These are phyloP conservation scores for Coniophora puteana DNA, from an alignment of 1,284 basidiomycete species.

Conservation along the genomic window DNA sequence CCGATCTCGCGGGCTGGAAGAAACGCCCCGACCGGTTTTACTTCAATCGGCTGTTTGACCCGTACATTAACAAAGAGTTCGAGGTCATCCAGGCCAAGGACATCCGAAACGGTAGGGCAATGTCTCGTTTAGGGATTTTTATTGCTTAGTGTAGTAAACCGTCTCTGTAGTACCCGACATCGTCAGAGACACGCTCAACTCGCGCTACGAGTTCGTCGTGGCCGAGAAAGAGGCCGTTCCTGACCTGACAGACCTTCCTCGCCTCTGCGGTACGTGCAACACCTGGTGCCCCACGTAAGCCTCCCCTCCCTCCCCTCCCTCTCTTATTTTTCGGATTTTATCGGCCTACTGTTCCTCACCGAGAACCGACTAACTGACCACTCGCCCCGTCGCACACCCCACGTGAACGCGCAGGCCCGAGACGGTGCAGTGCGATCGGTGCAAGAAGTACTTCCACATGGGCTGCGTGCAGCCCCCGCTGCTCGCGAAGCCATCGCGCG, in stretches of 20 bases:
- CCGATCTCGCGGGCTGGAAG: conserved; percentile 93
- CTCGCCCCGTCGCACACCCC: too few relatives aligned
- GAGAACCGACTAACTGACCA: not conserved
- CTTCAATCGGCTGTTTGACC: conserved; percentile 92
- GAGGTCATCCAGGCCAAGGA: conserved; percentile 89
- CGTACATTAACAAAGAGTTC: conserved; percentile 97
- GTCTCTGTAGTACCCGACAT: conserved; percentile 66
- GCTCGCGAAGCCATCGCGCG: conserved; percentile 92
- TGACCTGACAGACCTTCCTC: conserved; percentile 85
- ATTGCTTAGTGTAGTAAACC: conserved; percentile 15
- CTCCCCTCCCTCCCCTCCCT: not conserved
- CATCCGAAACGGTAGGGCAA: conserved; percentile 86
- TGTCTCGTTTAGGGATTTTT: conserved; percentile 16
- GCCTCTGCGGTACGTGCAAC: conserved; percentile 82
- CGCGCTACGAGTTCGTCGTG: conserved; percentile 92
- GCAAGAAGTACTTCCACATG: conserved; percentile 96
- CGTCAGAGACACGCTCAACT: conserved; percentile 72
- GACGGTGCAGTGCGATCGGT: conserved; percentile 91
- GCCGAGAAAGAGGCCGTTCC: conserved; percentile 90
- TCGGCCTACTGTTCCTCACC: conserved; percentile 6
- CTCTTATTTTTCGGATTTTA: conserved; percentile 7
- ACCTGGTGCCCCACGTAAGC: conserved; percentile 87
- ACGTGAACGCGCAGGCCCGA: conserved; percentile 57
- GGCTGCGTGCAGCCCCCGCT: conserved; percentile 90
- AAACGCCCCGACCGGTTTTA: conserved; percentile 93